Conservation (phyloP, 2,329 filamentous ascomycete genomes). For the Fusarium sp. region DNA sequence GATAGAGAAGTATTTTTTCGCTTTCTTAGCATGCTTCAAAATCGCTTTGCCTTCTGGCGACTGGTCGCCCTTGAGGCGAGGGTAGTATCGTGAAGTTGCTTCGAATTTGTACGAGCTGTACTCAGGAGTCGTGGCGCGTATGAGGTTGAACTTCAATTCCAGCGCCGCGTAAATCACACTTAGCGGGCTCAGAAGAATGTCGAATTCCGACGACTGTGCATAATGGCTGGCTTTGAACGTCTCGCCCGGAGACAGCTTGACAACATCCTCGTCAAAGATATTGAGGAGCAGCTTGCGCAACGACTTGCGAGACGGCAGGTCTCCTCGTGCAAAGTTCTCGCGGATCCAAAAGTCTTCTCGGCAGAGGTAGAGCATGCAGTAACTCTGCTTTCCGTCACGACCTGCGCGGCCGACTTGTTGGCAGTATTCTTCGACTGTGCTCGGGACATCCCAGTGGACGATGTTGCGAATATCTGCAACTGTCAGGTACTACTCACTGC, state of each 20-base stretch:
- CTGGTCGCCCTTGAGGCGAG: constrained; percentile 50
- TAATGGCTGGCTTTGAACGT: constrained; percentile 56
- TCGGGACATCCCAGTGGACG: constrained; percentile 63
- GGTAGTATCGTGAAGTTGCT: constrained; percentile 48
- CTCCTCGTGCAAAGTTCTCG: constrained; percentile 69
- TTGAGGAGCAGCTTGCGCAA: constrained; percentile 61
- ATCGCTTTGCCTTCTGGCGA: constrained; percentile 59
- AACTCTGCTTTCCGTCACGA: constrained; percentile 62
- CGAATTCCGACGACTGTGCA: constrained; percentile 60
- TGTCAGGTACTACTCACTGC: neutral
- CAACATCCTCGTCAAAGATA: constrained; percentile 57
- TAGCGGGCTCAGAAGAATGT: constrained; percentile 63
- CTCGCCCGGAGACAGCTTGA: constrained; percentile 24
- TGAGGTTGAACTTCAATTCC: constrained; percentile 66
- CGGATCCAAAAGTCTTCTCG: constrained; percentile 67
- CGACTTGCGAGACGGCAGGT: constrained; percentile 65
- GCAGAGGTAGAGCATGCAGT: constrained; percentile 68
- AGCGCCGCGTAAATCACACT: constrained; percentile 68
- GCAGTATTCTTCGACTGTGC: constrained; percentile 66
- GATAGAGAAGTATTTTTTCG: constrained; percentile 57
- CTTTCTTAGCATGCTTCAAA: constrained; percentile 53
- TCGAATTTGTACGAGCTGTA: constrained; percentile 67
- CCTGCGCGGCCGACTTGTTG: constrained; percentile 68
- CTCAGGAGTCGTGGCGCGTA: constrained; percentile 67
- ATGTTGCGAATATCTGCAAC: constrained; percentile 62